Base-by-base conservation (phyloP, 441 rosid genomes). In the Populus hybrid region DNA sequence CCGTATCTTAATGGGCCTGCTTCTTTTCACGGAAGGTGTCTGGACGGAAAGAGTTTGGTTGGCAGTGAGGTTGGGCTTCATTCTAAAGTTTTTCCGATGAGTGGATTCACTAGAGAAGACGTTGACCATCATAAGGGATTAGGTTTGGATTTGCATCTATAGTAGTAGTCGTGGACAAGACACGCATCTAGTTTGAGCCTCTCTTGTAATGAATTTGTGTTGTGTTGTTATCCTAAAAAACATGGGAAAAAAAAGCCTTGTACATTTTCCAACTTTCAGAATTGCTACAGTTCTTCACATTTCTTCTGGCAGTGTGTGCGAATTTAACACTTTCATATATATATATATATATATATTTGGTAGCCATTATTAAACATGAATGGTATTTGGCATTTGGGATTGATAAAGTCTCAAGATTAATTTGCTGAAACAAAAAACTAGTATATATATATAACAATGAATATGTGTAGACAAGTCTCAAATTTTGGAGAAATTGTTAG, bases 91-190 rank as follows among this genome's bases (percentile, higher is more conserved):
- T 61, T 61, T 21, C 66, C 66, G 0, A 23, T 10, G 71, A 77
- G 82, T 59, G 75, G 81, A 30, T 78, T 82, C 18, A 75, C 38
- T 30, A 84, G 85, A 61, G 84, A 79, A 3, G 84, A 79, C 28
- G 79, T 42, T 20, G 81, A 81, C 70, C 64, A 67, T 32, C 84
- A 88, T 30, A 83, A 81, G 80, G 87, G 87, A 26, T 80, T 92
- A 77, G 90, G 89, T 59, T 80, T 92, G 77, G 87, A 92, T 75
- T 88, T 91, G 74, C 93, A 90, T 77, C 83, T 92, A 53, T 61
- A 61, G 66, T 20, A 20, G 63, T 20, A 79, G 96, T 67, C 88
- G 87, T 20, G 87, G 89, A 75, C 86, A 84, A 30, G 80, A 77
- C 14, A 80, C 75, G 20, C 72, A 79, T 53, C 84, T 6, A 78